These are phyloP conservation scores for Eucalyptus sp. DNA, from an alignment of 345 rosid genomes.

Conservation along the genomic window DNA sequence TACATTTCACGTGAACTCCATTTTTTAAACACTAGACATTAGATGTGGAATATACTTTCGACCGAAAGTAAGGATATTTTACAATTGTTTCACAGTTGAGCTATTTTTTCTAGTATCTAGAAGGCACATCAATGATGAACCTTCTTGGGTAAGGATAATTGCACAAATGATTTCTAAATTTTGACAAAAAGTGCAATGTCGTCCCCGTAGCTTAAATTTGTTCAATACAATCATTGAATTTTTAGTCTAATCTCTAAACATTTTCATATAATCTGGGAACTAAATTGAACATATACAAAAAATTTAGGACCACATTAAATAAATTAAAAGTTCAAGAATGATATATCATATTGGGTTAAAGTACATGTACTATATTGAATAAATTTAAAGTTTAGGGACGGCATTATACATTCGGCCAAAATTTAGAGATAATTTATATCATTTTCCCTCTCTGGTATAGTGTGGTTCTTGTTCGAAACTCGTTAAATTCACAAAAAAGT, in stretches of 20 bases:
- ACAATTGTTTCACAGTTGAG: not conserved
- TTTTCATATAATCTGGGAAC: no score
- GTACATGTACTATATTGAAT: no score
- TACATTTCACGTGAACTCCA: not conserved
- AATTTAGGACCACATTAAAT: rapidly evolving
- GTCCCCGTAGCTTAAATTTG: not conserved
- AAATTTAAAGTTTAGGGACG: rapidly evolving
- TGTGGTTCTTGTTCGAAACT: not conserved
- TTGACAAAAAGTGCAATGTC: not conserved
- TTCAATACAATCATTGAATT: no score
- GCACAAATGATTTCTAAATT: no score
- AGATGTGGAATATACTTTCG: not conserved
- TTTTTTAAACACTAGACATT: not conserved
- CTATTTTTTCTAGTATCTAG: not conserved
- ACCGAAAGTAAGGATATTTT: not conserved
- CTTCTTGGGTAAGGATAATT: not conserved
- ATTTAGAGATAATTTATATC: no score
- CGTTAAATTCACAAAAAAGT: not conserved
- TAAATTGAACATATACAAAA: no score
- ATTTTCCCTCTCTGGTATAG: not conserved
- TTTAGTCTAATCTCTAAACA: no score
- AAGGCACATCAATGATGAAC: not conserved
- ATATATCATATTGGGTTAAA: no score
- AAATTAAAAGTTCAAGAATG: no score
- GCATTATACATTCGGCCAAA: rapidly evolving